Evolutionary conservation across 352 stramenopile species (phyloP).

Genomic region (Phytophthora fragariaefolia): DNA sequence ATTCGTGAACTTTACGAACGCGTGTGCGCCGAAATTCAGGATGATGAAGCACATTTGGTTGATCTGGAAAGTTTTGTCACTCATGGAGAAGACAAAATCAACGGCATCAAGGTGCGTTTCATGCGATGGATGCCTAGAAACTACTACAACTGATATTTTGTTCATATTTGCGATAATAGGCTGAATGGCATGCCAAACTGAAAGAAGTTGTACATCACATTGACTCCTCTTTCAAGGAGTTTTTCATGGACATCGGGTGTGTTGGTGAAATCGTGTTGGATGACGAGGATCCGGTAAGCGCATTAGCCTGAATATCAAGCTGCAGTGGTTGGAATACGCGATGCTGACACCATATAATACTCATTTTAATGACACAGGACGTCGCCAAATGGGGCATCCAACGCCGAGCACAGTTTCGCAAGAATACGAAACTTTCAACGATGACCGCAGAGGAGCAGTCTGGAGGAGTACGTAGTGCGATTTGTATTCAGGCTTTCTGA

Average conservation of each 20-base stretch:
- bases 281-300: slow-evolving; percentile 66
- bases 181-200: slow-evolving; percentile 71
- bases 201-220: slow-evolving; percentile 81
- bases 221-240: slow-evolving; percentile 83
- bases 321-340: neutral
- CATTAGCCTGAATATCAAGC: neutral
- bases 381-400: slow-evolving; percentile 91
- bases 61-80: slow-evolving; percentile 71
- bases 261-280: slow-evolving; percentile 86
- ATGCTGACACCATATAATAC: neutral
- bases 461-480: slow-evolving; percentile 64
- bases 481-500: slow-evolving; percentile 2
- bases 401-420: slow-evolving; percentile 85
- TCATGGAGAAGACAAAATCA: slow-evolving; percentile 70
- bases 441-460: slow-evolving; percentile 91
- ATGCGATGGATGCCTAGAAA: neutral
- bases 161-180: slow-evolving; percentile 28
- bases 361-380: slow-evolving; percentile 49
- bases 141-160: neutral
- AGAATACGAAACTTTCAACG: slow-evolving; percentile 81
- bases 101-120: slow-evolving; percentile 64
- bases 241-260: slow-evolving; percentile 88
- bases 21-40: slow-evolving; percentile 65
- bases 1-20: slow-evolving; percentile 80
- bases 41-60: slow-evolving; percentile 64